These are phyloP conservation scores for Pistacia integerrima DNA, from an alignment of 345 rosid species.

Conservation along the genomic window DNA sequence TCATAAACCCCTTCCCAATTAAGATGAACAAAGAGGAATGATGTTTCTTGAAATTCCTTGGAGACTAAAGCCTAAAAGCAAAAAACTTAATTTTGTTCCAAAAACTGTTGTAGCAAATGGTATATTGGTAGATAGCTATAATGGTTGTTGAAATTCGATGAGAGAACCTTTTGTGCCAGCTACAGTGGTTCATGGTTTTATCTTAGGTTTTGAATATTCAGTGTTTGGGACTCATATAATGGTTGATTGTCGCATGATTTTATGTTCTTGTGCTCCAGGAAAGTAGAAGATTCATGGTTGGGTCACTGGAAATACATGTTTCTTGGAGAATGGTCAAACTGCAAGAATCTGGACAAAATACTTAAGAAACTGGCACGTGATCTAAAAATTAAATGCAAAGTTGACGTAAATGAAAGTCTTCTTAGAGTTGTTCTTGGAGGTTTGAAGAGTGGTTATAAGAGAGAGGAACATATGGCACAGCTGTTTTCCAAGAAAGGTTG, in stretches of 20 bases:
- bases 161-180: neutral
- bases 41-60: no score
- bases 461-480: slow-evolving; percentile 48
- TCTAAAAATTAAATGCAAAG: slow-evolving; percentile 74
- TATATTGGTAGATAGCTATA: no score
- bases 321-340: slow-evolving; percentile 59
- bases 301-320: slow-evolving; percentile 83
- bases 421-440: slow-evolving; percentile 65
- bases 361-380: slow-evolving; percentile 57
- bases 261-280: slow-evolving; percentile 43
- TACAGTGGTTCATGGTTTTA: neutral
- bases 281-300: slow-evolving; percentile 83
- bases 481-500: slow-evolving; percentile 57
- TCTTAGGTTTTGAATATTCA: neutral
- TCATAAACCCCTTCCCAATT: no score
- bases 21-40: no score
- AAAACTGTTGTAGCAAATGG: no score
- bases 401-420: slow-evolving; percentile 60
- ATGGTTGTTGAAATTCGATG: neutral
- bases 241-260: slow-evolving; percentile 15
- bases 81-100: no score
- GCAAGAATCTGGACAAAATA: slow-evolving; percentile 39
- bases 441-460: slow-evolving; percentile 33
- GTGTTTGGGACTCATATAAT: neutral
- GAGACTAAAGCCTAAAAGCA: no score